These are phyloP conservation scores for Fusarium palustre DNA, from an alignment of 2,329 filamentous ascomycete species.

Conservation along the genomic window DNA sequence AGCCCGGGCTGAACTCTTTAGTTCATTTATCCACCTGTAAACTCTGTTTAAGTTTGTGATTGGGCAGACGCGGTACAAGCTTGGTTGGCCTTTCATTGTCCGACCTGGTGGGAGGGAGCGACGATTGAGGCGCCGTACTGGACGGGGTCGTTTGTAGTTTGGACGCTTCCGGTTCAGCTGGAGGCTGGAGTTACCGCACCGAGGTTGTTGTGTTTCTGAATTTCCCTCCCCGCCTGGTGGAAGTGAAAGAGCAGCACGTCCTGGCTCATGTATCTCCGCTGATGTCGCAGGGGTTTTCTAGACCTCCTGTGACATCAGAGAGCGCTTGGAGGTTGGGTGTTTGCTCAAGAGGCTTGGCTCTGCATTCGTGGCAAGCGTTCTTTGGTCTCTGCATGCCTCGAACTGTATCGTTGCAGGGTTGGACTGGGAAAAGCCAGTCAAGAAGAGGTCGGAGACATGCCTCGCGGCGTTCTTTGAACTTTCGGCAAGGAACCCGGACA, in stretches of 20 bases:
- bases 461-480: not conserved
- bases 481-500: slow-evolving; percentile 13
- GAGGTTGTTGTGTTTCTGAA: not conserved
- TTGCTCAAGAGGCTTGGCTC: not conserved
- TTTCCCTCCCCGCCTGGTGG: not conserved
- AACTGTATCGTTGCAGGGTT: slow-evolving; percentile 2
- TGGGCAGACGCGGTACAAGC: not conserved
- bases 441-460: slow-evolving; percentile 9
- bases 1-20: not conserved
- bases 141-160: slow-evolving; percentile 4
- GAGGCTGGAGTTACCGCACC: not conserved
- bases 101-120: not conserved
- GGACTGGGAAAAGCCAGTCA: slow-evolving; percentile 4
- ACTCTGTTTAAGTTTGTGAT: not conserved
- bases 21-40: not conserved
- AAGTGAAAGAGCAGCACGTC: not conserved
- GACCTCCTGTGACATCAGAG: not conserved
- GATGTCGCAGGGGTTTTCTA: not conserved
- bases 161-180: not conserved
- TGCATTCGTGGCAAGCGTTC: slow-evolving; percentile 18
- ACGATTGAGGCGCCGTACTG: not conserved
- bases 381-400: not conserved
- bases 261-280: not conserved
- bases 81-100: not conserved
- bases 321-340: not conserved